Base-by-base conservation (phyloP, 129 eudicot genomes). In the Pittosporum tobira region DNA sequence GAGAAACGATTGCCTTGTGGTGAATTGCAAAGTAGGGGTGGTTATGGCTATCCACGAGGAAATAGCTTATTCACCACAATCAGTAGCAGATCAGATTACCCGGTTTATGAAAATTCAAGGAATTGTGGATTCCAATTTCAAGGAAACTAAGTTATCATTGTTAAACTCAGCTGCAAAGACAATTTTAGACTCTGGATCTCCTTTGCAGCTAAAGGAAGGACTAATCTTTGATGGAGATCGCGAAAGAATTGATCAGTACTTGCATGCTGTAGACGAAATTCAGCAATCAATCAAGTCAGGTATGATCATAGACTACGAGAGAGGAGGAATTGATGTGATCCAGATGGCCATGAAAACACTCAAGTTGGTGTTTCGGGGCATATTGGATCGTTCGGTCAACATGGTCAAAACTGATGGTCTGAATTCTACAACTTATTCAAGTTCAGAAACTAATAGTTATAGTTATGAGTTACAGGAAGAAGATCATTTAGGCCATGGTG, bases 1-100 rank as follows among this genome's bases (percentile, higher is more conserved):
- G 23, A 56, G 31, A 56, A 36, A 56, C 11, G 61, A 56, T 31
- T 56, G 45, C 45, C 27, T 56, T 22, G 61, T 56, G 11, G 61
- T 56, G 13, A 31, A 31, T 19, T 56, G 61, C 38, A 38, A 29
- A 22, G 61, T 54, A 27, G 59, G 59, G 29, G 59, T 53, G n/a
- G 40, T 53, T 15, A 13, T 13, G 14, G n/a, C 21, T 54, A n/a
- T n/a, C n/a, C 20, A 13, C 12, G 2, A 19, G 31, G 38, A 28
- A 5, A 29, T n/a, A 16, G 59, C 24, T 7, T 6, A 29, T 5
- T 4, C 15, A n/a, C n/a, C n/a, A n/a, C 59, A 5, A 18, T n/a
- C 1, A n/a, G 59, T 16, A 15, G 6, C 21, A 28, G 5, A 25
- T 53, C 59, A 6, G n/a, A 53, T 53, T 19, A 16, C 40, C 40